Evolutionary conservation across 768 basidiomycete genomes (phyloP), one percentile per base, ranked within the genome.

Genomic region (Candolleomyces aberdarensis): DNA sequence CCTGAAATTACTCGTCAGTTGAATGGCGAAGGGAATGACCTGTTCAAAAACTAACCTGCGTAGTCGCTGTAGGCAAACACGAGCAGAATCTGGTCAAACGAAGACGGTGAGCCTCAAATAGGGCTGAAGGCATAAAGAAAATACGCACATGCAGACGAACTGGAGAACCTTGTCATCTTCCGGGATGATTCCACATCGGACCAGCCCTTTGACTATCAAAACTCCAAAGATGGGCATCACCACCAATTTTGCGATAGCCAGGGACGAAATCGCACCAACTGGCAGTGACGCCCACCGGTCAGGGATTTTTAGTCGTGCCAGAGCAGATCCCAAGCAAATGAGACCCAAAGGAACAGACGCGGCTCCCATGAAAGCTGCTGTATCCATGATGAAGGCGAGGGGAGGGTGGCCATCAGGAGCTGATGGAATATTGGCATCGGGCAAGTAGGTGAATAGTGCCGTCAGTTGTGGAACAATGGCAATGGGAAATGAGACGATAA

Each of bases 361-460:
- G 1, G 70, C 80, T 0, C 89, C 87, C 41, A 88, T 76, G 64
- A 90, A 89, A 1, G 74, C 70, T 0, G 82, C 72, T 0, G 83
- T 81, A 58, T 87, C 84, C 58, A 86, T 65, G 41, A 90, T 48
- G 62, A 90, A 80, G 0, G 84, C 79, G 17, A 90, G 81, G 0
- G 88, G 88, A 1, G 89, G 87, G 61, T 82, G 76, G 0, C 87
- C 87, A 63, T 90, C 88, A 0, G 88, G 88, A 0, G 85, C 85
- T 22, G 74, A 49, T 3, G 79, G 78, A 57, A 82, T 84, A 40
- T 72, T 63, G 0, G 76, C 72, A 1, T 77, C 76, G 1, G 78
- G 72, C 3, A 85, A 75, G 13, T 66, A 67, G 1, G 86, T 74
- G 63, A 90, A 89, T 3, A 90, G 75, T 0, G 80, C 85, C 63